Base-by-base conservation (phyloP, 805 yeast species). In the Zygotorulaspora chibaensis region DNA sequence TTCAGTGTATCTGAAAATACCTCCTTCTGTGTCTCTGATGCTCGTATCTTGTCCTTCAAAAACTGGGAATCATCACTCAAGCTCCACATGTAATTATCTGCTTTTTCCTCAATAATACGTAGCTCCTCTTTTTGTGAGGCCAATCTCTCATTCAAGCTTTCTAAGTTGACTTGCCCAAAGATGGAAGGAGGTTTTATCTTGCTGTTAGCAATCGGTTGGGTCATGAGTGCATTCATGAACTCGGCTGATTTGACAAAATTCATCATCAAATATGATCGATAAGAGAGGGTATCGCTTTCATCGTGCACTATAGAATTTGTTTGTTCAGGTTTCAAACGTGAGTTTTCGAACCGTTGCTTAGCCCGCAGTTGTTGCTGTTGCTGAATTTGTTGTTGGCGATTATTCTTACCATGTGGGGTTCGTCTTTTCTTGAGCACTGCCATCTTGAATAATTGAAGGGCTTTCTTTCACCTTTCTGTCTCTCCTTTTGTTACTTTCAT, bases 261-360 rank as follows among this genome's bases (percentile, higher is more conserved):
- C 37, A 54, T 58, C 38, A 57, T 35, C 10, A 62, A 30, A 51
- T 57, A 49, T 12, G 56, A 46, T 15, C 67, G 49, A 40, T 55
- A 64, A 7, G 68, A 63, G 5, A 62, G 53, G 2, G 65, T 60
- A 42, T 64, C 68, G 45, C 66, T 62, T 40, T 62, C 65, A 49
- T 64, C 68, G 40, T 64, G 67, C 2, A 58, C 53, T 17, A 58
- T 48, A 2, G 58, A 43, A 11, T 53, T 54, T 1, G 59, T 48
- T 23, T 56, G 56, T 27, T 61, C 65, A 3, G 68, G 57, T 42
- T 57, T 56, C 33, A 63, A 46, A 37, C 66, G 50, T 17, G 54
- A 51, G 15, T 43, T 51, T 35, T 55, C 56, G 29, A 52, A 54
- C 29, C 53, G 46, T 18, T 51, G 54, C 33, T 47, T 55, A 2